phyloP scores from a whole-genome alignment of 306 rosid species.

The Sicyos baderoa region DNA sequence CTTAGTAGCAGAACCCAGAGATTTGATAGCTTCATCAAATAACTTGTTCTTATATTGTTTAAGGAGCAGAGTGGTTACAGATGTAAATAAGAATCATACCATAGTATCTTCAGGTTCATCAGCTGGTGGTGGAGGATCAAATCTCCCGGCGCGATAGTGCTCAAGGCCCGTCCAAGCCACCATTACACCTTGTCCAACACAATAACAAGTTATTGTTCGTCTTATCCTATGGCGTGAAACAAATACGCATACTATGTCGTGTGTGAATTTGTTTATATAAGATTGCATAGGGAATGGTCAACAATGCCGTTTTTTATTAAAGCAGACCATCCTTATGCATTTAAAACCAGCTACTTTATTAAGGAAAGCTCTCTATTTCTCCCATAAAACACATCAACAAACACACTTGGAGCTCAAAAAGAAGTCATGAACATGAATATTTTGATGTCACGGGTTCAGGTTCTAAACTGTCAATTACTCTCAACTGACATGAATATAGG shows the following conservation, averaged over 20 bases:
- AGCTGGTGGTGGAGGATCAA: conserved; percentile 85
- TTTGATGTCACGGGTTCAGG: neutral
- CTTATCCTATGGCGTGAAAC: neutral
- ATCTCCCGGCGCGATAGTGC: conserved; percentile 75
- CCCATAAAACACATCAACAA: neutral
- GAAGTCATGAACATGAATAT: neutral
- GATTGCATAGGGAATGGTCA: neutral
- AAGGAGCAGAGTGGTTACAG: neutral
- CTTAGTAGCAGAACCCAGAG: neutral
- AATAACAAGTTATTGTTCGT: neutral
- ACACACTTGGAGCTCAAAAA: conserved; percentile 3
- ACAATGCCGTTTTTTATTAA: neutral
- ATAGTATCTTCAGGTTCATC: conserved; percentile 71
- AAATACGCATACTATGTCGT: neutral
- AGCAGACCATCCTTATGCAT: neutral
- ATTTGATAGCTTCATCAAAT: conserved; percentile 5
- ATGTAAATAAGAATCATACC: conserved; percentile 38
- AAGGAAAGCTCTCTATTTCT: neutral
- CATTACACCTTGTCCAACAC: conserved; percentile 66
- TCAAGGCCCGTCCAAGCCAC: conserved; percentile 99
- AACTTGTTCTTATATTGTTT: neutral
- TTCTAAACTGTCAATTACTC: neutral
- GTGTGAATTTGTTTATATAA: neutral
- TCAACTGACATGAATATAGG: neutral
- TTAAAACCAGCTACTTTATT: neutral